phyloP scores from a whole-genome alignment of 306 rosid species.

The Ceratonia siliqua region DNA sequence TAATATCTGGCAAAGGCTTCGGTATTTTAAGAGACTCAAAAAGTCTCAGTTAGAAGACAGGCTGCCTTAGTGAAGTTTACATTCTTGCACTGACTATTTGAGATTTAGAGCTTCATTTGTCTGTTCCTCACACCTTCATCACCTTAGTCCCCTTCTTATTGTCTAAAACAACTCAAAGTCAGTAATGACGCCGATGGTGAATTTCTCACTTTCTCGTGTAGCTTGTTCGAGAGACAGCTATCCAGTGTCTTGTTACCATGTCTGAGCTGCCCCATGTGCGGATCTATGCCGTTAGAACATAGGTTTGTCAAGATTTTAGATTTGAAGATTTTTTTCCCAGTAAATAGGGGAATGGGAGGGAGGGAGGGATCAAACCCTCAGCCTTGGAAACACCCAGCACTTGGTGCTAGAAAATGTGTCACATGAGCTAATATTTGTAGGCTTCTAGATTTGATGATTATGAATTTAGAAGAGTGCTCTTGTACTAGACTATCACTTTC shows the following conservation, averaged over 20 bases:
- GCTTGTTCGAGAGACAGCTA: constrained; percentile 94
- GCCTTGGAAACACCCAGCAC: too few species aligned
- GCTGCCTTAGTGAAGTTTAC: not conserved
- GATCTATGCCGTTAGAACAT: constrained; percentile 80
- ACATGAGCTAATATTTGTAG: too few species aligned
- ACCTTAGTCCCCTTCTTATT: not conserved
- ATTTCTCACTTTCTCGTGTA: constrained; percentile 39
- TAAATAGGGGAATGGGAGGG: too few species aligned
- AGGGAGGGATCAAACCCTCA: too few species aligned
- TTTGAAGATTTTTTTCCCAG: too few species aligned
- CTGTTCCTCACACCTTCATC: not conserved
- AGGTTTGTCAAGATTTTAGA: constrained; percentile 58
- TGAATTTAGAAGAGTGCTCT: not conserved
- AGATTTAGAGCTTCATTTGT: not conserved
- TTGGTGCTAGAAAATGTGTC: too few species aligned
- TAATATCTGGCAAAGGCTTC: not conserved
- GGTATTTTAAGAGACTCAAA: not conserved
- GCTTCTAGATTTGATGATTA: not conserved
- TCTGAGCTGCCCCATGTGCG: constrained; percentile 77
- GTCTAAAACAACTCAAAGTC: constrained; percentile 15
- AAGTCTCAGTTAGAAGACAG: not conserved
- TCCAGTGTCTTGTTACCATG: constrained; percentile 81
- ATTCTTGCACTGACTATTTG: not conserved
- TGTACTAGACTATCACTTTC: constrained; percentile 3
- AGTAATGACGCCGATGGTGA: constrained; percentile 16